A percentile compares a stretch with the other conserved stretches of the same genome.
Evolutionary conservation across 345 rosid genomes (phyloP).

Genomic region (Boechera retrofracta): DNA sequence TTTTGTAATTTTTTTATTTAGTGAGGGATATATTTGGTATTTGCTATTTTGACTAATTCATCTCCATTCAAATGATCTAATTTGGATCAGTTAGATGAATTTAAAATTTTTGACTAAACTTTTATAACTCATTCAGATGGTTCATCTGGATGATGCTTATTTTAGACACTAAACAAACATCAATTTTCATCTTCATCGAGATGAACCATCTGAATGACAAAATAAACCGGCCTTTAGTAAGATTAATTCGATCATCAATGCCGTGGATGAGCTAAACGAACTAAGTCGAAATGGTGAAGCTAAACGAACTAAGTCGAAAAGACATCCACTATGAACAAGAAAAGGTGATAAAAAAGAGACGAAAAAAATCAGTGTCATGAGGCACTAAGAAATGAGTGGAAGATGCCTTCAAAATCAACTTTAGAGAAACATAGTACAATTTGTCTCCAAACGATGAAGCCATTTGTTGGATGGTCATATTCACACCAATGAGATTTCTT

Average conservation of each 20-base stretch:
- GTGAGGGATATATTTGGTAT: too few species aligned
- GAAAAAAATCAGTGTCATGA: slow-evolving; percentile 20
- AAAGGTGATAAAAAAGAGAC: not conserved
- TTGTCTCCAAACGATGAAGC: slow-evolving; percentile 41
- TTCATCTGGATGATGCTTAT: too few species aligned
- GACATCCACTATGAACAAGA: slow-evolving; percentile 8
- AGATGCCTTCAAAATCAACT: slow-evolving; percentile 31
- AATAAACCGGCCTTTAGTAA: not conserved
- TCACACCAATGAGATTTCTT: slow-evolving; percentile 29
- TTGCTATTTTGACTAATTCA: too few species aligned
- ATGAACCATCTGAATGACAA: too few species aligned
- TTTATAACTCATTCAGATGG: too few species aligned
- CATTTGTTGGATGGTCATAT: slow-evolving; percentile 43
- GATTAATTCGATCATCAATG: not conserved
- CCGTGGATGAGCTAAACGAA: not conserved
- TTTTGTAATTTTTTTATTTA: too few species aligned
- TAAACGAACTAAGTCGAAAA: not conserved
- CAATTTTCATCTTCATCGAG: too few species aligned
- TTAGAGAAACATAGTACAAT: slow-evolving; percentile 43
- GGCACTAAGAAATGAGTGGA: slow-evolving; percentile 36
- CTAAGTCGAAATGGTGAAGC: slow-evolving; percentile 1
- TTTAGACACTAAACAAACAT: too few species aligned
- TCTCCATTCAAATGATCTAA: too few species aligned
- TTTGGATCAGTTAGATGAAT: too few species aligned
- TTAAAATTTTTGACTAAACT: too few species aligned